Evolutionary conservation across 2,329 filamentous ascomycete species (phyloP), one percentile per base, ranked within the genome.

Genomic region (Aspergillus tubingensis): DNA sequence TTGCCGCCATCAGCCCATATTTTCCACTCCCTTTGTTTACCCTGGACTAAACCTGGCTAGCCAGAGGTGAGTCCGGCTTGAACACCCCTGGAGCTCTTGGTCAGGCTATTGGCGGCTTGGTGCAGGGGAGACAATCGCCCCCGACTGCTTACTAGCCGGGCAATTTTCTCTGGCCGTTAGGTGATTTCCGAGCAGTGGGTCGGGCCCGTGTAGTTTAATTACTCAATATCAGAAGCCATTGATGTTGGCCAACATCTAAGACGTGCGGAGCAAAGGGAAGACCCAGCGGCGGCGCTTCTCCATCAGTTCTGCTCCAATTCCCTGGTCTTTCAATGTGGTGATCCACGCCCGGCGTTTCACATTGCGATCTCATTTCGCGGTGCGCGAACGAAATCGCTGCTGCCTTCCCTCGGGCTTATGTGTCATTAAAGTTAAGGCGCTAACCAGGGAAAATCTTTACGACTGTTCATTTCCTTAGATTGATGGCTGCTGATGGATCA

Each of bases 341-440:
- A 64, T 64, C 59, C 62, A 57, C 62, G 50, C 30, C 63, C 65
- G 58, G 56, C 38, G 70, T 73, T 72, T 73, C 70, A 72, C 32
- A 58, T 60, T 66, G 38, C 49, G 59, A 64, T 62, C 61, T 69
- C 67, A 69, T 69, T 67, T 67, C 64, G 61, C 30, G 55, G 56
- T 38, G 43, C 27, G 55, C 38, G 32, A 32, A 47, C 56, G 50
- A 54, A 62, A 54, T 53, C 52, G 50, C 15, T 51, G 55, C 38
- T 51, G n/a, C 25, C 38, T 53, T 47, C 53, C 30, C 19, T 50
- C 38, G 23, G 19, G 25, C 50, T 44, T 59, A 8, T 43, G 36
- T 25, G 32, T 57, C 56, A 61, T 61, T 59, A 58, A 61, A 59
- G 32, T 27, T 52, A 39, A 59, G 43, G 36, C 61, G 25, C 61